A percentile compares a stretch with the other conserved stretches of the same genome.
Evolutionary conservation across 768 basidiomycete genomes (phyloP).

Genomic region (Russula foetens): DNA sequence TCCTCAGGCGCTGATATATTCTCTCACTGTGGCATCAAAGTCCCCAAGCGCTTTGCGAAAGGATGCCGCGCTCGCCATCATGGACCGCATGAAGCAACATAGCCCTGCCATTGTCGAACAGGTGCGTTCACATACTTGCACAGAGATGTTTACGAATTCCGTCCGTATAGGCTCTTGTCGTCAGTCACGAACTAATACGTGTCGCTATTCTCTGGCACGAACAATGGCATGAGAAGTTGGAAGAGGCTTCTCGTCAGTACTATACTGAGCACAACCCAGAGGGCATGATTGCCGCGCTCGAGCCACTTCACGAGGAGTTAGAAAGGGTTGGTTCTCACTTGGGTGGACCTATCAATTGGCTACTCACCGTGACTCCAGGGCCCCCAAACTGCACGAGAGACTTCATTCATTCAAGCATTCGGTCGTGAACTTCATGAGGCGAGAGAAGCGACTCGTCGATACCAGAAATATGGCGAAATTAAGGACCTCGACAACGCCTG

Average conservation of each 20-base stretch:
- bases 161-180: conserved; percentile 59
- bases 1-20: conserved; percentile 94
- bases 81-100: conserved; percentile 91
- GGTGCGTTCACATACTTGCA: conserved; percentile 31
- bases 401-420: conserved; percentile 89
- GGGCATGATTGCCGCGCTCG: conserved; percentile 90
- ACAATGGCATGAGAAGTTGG: conserved; percentile 96
- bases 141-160: background rate
- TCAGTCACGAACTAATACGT: conserved; percentile 91
- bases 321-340: conserved; percentile 53
- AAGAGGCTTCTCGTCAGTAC: conserved; percentile 93
- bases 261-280: conserved; percentile 96
- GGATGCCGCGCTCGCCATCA: conserved; percentile 77
- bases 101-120: conserved; percentile 82
- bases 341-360: background rate
- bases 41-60: conserved; percentile 80
- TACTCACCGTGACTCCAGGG: conserved; percentile 43
- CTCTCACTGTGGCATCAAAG: conserved; percentile 92
- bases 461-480: conserved; percentile 77
- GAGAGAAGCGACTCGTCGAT: conserved; percentile 82
- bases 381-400: conserved; percentile 89
- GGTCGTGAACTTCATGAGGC: conserved; percentile 90
- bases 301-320: conserved; percentile 88
- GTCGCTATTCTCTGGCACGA: conserved; percentile 99
- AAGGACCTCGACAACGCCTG: conserved; percentile 93